These are phyloP conservation scores for Neocucurbitaria cava DNA, from an alignment of 2,329 filamentous ascomycete species.

Conservation along the genomic window DNA sequence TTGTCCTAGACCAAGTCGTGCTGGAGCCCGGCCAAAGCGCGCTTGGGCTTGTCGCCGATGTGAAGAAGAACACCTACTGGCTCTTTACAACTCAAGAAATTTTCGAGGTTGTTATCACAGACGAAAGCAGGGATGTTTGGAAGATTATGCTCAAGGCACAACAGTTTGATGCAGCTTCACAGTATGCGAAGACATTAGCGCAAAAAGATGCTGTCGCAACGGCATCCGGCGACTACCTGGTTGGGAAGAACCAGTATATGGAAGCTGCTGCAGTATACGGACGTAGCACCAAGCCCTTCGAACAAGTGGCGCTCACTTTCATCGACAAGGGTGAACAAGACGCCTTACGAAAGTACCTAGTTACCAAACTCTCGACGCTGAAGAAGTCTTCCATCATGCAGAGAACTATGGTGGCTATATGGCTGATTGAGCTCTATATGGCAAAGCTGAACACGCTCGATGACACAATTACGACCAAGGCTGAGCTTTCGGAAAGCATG, in stretches of 20 bases:
- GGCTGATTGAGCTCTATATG: conserved; percentile 97
- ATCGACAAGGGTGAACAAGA: conserved; percentile 91
- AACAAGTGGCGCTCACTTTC: conserved; percentile 90
- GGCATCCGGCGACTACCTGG: conserved; percentile 87
- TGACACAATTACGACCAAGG: conserved; percentile 89
- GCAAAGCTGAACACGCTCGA: conserved; percentile 93
- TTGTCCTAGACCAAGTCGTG: conserved; percentile 88
- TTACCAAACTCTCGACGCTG: conserved; percentile 80
- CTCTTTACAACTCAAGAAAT: conserved; percentile 90
- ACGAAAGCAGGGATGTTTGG: conserved; percentile 94
- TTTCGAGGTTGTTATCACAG: conserved; percentile 87
- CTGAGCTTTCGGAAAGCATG: conserved; percentile 76
- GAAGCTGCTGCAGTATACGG: conserved; percentile 93
- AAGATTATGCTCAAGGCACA: conserved; percentile 87
- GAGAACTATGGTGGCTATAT: conserved; percentile 90
- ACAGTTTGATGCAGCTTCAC: conserved; percentile 86
- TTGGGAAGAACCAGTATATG: conserved; percentile 78
- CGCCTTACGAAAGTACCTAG: conserved; percentile 85
- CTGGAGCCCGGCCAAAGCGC: conserved; percentile 79
- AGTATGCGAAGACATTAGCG: conserved; percentile 77
- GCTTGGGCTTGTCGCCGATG: conserved; percentile 85
- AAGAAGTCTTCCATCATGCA: conserved; percentile 91
- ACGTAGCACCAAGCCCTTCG: conserved; percentile 94
- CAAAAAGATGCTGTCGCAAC: conserved; percentile 93
- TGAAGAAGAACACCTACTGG: conserved; percentile 97